These are phyloP conservation scores for Phytophthora sojae DNA, from an alignment of 352 stramenopile genomes.

Conservation along the genomic window DNA sequence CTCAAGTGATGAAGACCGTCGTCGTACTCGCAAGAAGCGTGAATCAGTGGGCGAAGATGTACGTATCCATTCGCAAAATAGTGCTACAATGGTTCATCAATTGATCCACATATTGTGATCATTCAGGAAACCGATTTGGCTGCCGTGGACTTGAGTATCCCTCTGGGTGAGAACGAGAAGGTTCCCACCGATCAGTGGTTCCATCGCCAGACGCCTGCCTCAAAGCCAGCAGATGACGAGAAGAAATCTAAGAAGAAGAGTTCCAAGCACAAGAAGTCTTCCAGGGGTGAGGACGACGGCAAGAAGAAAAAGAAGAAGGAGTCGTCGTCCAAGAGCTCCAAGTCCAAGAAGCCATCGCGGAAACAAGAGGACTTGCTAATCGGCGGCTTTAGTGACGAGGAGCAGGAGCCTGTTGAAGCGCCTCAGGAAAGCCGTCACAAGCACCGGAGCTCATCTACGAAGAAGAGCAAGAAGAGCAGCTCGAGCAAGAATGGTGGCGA, in stretches of 20 bases:
- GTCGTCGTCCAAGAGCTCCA: conserved; percentile 41
- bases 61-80: conserved; percentile 7
- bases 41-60: conserved; percentile 47
- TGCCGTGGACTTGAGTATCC: conserved; percentile 80
- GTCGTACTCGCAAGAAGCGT: conserved; percentile 60
- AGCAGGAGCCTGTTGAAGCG: conserved; percentile 38
- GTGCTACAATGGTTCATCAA: background rate
- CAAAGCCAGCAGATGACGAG: conserved; percentile 45
- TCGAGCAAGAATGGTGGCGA: conserved; percentile 39
- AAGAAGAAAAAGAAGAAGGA: conserved; percentile 60
- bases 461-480: conserved; percentile 67
- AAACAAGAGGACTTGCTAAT: conserved; percentile 47
- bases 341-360: conserved; percentile 33
- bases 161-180: conserved; percentile 78
- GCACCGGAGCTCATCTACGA: conserved; percentile 39
- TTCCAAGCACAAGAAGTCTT: conserved; percentile 57
- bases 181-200: conserved; percentile 86
- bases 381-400: conserved; percentile 52
- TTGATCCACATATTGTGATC: background rate
- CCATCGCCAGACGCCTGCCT: conserved; percentile 56
- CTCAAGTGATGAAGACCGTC: conserved; percentile 76
- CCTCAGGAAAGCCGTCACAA: conserved; percentile 27
- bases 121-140: conserved; percentile 71
- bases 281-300: conserved; percentile 41
- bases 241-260: conserved; percentile 81